Conservation (phyloP, 805 yeast genomes). For the Metschnikowia kofuensis region DNA sequence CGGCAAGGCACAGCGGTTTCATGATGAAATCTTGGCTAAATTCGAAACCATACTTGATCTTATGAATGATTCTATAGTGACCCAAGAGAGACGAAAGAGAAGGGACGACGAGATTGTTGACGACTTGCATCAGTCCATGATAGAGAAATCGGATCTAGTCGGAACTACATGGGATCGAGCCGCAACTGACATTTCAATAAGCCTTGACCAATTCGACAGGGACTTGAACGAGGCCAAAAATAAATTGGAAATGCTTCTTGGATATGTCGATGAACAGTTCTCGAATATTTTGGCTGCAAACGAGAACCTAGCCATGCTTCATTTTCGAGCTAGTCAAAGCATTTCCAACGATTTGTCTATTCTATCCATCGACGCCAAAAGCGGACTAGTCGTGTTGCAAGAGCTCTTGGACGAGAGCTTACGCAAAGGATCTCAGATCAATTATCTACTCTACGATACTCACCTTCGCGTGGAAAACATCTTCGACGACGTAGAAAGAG, state of each 20-base stretch:
- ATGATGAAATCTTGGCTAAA: slow-evolving; percentile 3
- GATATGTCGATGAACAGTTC: slow-evolving; percentile 2
- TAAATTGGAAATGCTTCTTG: slow-evolving; percentile 2
- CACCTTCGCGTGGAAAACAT: slow-evolving; percentile 3
- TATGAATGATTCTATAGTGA: background rate
- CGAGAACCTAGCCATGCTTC: slow-evolving; percentile 1
- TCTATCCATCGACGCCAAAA: background rate
- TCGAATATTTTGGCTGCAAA: slow-evolving; percentile 1
- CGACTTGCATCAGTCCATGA: slow-evolving; percentile 4
- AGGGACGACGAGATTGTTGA: slow-evolving; percentile 2
- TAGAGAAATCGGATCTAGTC: background rate
- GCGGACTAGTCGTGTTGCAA: slow-evolving; percentile 2
- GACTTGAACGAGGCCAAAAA: slow-evolving; percentile 1
- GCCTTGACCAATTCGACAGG: background rate
- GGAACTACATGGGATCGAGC: slow-evolving; percentile 3
- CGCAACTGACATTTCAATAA: slow-evolving; percentile 2
- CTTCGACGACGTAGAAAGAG: slow-evolving; percentile 1
- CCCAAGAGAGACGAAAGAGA: background rate
- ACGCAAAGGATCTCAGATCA: background rate
- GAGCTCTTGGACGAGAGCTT: slow-evolving; percentile 4
- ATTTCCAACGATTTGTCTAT: slow-evolving; percentile 3
- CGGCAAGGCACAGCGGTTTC: background rate
- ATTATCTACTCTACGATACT: slow-evolving; percentile 3
- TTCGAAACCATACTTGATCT: slow-evolving; percentile 5
- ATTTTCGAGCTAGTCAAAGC: background rate